Percentiles rank a stretch among this genome's conserved stretches.
phyloP scores from a whole-genome alignment of 192 early-diverging fungal genomes.

The Backusella tarrabulga region DNA sequence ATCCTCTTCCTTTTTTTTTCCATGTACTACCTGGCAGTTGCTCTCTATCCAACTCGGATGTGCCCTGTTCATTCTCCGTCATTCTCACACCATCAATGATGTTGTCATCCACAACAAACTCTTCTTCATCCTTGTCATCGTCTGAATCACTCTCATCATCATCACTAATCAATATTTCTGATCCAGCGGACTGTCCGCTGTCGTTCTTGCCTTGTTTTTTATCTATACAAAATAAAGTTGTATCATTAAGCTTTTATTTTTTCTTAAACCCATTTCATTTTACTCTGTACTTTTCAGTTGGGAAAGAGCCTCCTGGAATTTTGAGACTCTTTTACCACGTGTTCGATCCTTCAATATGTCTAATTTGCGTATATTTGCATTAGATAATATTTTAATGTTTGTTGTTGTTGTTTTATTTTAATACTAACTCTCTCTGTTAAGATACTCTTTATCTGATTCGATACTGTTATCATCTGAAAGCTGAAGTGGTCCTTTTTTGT shows the following conservation, averaged over 20 bases:
- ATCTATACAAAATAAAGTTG: too few species aligned
- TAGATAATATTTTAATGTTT: neutral
- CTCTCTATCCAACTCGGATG: neutral
- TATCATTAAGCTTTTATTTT: too few species aligned
- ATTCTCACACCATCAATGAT: constrained; percentile 17
- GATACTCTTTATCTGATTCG: neutral
- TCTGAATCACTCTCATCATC: neutral
- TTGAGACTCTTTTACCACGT: constrained; percentile 3
- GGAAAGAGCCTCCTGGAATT: neutral
- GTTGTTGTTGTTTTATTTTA: neutral
- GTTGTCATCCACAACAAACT: neutral
- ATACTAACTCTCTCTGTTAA: neutral
- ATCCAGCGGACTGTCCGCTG: neutral
- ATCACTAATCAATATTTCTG: neutral
- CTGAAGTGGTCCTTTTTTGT: neutral
- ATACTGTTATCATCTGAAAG: neutral
- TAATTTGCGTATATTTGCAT: constrained; percentile 3
- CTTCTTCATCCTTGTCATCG: neutral
- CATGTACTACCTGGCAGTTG: constrained; percentile 11
- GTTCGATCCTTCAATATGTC: constrained; percentile 8
- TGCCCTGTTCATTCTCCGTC: neutral
- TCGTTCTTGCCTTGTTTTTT: neutral
- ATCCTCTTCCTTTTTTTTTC: neutral
- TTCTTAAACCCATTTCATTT: neutral
- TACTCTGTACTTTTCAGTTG: neutral